A percentile compares a stretch with the other conserved stretches of the same genome.
These are phyloP conservation scores for Colletotrichum karsti DNA, from an alignment of 2,329 filamentous ascomycete genomes.

Conservation along the genomic window DNA sequence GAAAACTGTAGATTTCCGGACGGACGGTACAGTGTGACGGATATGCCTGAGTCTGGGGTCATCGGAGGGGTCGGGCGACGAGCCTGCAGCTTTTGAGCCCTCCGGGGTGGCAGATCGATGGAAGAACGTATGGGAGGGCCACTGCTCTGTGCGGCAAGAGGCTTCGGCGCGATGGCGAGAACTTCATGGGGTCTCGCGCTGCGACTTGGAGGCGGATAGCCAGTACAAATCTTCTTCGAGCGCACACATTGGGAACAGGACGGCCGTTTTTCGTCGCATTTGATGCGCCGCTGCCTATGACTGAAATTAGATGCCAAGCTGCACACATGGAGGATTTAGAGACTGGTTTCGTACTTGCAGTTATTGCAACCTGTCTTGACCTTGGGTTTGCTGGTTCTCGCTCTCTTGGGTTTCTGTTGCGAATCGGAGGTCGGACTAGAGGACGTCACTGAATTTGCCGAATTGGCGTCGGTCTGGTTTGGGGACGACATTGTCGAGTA, in stretches of 20 bases:
- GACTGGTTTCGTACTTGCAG: slow-evolving; percentile 67
- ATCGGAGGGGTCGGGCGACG: slow-evolving; percentile 39
- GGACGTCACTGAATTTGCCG: slow-evolving; percentile 9
- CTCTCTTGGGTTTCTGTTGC: slow-evolving; percentile 48
- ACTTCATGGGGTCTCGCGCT: slow-evolving; percentile 54
- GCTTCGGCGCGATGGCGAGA: slow-evolving; percentile 59
- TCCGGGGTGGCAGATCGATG: slow-evolving; percentile 28
- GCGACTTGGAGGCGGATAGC: slow-evolving; percentile 68
- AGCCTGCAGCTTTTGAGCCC: slow-evolving; percentile 18
- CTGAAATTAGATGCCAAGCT: slow-evolving; percentile 31
- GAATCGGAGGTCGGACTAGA: slow-evolving; percentile 26
- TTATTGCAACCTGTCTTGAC: slow-evolving; percentile 73
- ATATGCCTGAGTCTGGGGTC: slow-evolving; percentile 37
- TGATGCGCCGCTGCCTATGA: slow-evolving; percentile 66
- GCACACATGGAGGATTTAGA: background rate
- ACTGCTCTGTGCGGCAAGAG: slow-evolving; percentile 34
- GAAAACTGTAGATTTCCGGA: slow-evolving; percentile 55
- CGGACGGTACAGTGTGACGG: slow-evolving; percentile 51
- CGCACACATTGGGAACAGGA: slow-evolving; percentile 67
- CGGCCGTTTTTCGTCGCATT: slow-evolving; percentile 72
- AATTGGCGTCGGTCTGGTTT: slow-evolving; percentile 6
- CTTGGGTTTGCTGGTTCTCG: slow-evolving; percentile 65
- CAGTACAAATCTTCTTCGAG: slow-evolving; percentile 66
- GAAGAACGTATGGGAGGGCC: slow-evolving; percentile 31
- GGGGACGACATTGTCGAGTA: slow-evolving; percentile 11